phyloP scores from a whole-genome alignment of 257 asterid genomes.

The Solanum sejunctum region DNA sequence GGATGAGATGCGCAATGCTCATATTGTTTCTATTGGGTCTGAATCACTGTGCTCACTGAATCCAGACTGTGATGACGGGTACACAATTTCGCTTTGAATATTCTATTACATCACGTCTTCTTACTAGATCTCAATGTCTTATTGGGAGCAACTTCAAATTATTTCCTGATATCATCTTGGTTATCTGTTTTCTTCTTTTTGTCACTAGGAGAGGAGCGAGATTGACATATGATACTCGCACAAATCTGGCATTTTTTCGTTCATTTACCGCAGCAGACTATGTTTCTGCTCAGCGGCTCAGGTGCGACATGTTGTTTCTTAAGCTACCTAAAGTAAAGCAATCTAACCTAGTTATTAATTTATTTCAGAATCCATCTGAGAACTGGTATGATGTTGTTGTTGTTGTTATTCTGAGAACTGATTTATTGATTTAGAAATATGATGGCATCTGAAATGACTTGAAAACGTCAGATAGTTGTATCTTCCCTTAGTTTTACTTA shows the following conservation, averaged over 20 bases:
- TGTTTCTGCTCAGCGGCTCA: slow-evolving; percentile 88
- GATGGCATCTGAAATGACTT: neutral
- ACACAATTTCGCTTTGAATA: slow-evolving; percentile 4
- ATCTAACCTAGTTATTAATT: neutral
- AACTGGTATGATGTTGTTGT: neutral
- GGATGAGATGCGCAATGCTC: slow-evolving; percentile 84
- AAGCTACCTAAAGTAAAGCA: neutral
- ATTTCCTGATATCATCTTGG: neutral
- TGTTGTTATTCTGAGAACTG: neutral
- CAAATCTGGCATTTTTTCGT: slow-evolving; percentile 59
- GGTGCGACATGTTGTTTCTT: slow-evolving; percentile 25
- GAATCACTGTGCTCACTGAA: neutral
- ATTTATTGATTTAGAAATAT: neutral
- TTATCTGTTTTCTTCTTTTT: neutral
- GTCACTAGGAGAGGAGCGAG: neutral
- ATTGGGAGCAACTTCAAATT: neutral
- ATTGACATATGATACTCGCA: neutral
- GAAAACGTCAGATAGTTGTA: neutral
- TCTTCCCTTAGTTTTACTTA: neutral
- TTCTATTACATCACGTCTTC: neutral
- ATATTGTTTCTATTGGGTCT: neutral
- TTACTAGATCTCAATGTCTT: neutral
- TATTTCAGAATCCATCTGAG: neutral
- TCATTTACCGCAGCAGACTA: slow-evolving; percentile 80
- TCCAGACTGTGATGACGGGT: slow-evolving; percentile 56